Evolutionary conservation across 768 basidiomycete species (phyloP).

Genomic region (Podaxis sp.): DNA sequence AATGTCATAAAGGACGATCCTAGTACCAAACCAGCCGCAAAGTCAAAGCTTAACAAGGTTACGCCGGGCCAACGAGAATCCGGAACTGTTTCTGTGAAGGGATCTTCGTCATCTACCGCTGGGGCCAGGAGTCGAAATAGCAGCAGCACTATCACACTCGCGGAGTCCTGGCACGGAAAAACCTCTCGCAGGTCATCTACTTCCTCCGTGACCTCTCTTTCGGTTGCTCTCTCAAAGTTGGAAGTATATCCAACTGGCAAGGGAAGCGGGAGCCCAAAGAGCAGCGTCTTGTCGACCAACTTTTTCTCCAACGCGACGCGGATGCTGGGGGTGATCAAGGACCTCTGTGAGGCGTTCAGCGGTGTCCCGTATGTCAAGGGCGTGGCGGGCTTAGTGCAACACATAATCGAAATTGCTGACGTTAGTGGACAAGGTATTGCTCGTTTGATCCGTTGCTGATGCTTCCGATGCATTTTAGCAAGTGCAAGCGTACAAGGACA

Average conservation of each 20-base stretch:
- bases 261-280: background rate
- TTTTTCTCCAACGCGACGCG: slow-evolving; percentile 14
- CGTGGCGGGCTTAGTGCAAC: slow-evolving; percentile 22
- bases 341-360: slow-evolving; percentile 20
- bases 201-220: background rate
- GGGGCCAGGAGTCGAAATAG: too few species aligned
- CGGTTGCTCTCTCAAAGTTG: background rate
- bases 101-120: background rate
- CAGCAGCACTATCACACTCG: background rate
- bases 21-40: background rate
- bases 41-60: background rate
- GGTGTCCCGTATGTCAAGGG: slow-evolving; percentile 26
- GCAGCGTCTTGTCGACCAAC: background rate
- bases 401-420: slow-evolving; percentile 26
- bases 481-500: slow-evolving; percentile 8
- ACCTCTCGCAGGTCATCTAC: too few species aligned
- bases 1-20: background rate
- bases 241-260: background rate
- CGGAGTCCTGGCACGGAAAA: background rate
- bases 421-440: slow-evolving; percentile 12
- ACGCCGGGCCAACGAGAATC: too few species aligned
- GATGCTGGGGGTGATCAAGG: slow-evolving; percentile 17
- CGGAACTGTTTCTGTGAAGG: background rate
- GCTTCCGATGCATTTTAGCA: background rate
- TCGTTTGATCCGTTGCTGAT: background rate